Conservation (phyloP, 371 early-diverging fungal species). For the Rhizopus stolonifer region DNA sequence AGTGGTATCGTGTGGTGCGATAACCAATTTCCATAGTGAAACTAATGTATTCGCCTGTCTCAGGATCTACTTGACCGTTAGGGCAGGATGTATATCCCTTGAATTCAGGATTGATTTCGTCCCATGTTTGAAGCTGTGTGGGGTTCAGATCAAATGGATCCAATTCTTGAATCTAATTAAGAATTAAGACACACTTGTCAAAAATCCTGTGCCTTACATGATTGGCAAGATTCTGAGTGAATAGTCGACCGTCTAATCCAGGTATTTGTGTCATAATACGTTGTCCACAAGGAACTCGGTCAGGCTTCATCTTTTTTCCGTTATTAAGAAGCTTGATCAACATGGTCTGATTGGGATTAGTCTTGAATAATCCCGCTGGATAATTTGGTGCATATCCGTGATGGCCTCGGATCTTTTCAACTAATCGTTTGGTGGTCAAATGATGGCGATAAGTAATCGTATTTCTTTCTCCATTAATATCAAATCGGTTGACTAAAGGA, state of each 20-base stretch:
- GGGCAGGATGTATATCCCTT: constrained; percentile 70
- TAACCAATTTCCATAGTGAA: constrained; percentile 71
- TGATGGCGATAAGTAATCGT: constrained; percentile 59
- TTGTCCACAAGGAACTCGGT: constrained; percentile 57
- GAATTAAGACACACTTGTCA: neutral
- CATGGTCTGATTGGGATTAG: constrained; percentile 66
- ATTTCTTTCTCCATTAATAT: constrained; percentile 53
- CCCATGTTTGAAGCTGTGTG: constrained; percentile 59
- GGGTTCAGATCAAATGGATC: constrained; percentile 75
- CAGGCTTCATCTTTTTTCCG: constrained; percentile 50
- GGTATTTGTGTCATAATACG: constrained; percentile 49
- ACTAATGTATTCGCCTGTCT: constrained; percentile 71
- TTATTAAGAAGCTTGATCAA: constrained; percentile 57
- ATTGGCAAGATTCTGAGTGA: constrained; percentile 57
- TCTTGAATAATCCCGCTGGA: constrained; percentile 63
- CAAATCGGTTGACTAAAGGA: constrained; percentile 61
- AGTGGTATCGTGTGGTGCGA: constrained; percentile 61
- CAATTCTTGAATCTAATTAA: constrained; percentile 65
- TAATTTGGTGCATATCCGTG: constrained; percentile 66
- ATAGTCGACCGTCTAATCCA: constrained; percentile 55
- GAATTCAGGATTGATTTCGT: constrained; percentile 68
- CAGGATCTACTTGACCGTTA: constrained; percentile 66
- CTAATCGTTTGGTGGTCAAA: constrained; percentile 57
- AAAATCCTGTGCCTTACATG: constrained; percentile 33
- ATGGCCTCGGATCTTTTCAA: constrained; percentile 64